Base-by-base conservation (phyloP, 768 basidiomycete species). In the Pulveroboletus sp. region DNA sequence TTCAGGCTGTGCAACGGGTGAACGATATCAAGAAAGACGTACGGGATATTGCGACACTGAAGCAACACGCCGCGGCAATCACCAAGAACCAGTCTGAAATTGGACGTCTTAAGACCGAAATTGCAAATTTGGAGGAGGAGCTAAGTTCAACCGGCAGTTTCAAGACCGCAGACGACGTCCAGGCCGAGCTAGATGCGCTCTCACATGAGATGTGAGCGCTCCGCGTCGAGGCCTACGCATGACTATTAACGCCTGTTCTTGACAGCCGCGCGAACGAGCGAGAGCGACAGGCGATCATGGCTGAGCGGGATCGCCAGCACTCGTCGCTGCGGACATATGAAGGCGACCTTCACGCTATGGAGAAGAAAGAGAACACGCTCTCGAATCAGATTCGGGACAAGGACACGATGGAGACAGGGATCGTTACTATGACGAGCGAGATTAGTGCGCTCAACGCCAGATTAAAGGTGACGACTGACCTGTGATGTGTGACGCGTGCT, bases 81-180 rank as follows among this genome's bases (percentile, higher is more conserved):
- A 68, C 75, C 2, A 79, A 83, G 43, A 72, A 84, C 17, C 79
- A 79, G 46, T 73, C 70, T 58, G 83, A 90, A 56, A 66, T 82
- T 32, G 74, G 79, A 46, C 73, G 73, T 13, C 75, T 91, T 15
- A 73, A 76, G 46, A 70, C 76, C 37, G 89, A 93, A 35, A 78
- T 86, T 39, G 54, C 65, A 8, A 70, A 73, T 41, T 71, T 93
- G 39, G 90, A 96, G 66, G 70, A 71, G 41, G 81, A 87, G 41
- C 76, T 99, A 14, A 70, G 76, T 17, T 69, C 77, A 7, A 83
- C 83, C 2, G 94, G 93, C 2, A 86, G 85, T 31, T 78, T 80
- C 13, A 89, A 83, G 67, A 93, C 93, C 1, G 79, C 81, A 1
- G 89, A 92, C 40, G 93, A 94, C 41, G 85, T 97, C 14, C 88